Evolutionary conservation across 148 eudicot genomes (phyloP), one percentile per base, ranked within the genome.

Genomic region (Simmondsia chinensis): DNA sequence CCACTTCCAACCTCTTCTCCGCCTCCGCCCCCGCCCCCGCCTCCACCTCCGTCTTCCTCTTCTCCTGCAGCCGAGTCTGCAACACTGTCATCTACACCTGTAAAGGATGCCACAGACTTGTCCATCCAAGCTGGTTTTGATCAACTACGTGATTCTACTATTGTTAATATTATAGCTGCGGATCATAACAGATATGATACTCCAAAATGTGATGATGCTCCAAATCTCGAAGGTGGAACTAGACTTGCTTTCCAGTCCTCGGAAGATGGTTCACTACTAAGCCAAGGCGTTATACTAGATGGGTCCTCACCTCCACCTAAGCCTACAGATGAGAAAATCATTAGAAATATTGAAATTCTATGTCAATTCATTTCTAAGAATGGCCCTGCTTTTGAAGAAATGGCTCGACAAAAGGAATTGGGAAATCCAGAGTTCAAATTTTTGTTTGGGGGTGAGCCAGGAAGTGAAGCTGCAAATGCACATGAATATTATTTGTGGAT

Each of bases 381-480:
- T 71, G 88, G 79, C 43, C 70, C 59, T 43, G 63, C 57, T 46
- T 78, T 74, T 49, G 85, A 72, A 71, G 58, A 60, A 25, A 73
- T 64, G 63, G 57, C 66, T 43, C 46, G 75, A 56, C 57, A 70
- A 40, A 80, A 70, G 17, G 80, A 80, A 65, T 45, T 41, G 40
- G 77, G 65, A 30, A 80, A 80, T 55, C 74, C 71, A 3, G 66
- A 73, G 52, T 76, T 76, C 42, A 23, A 61, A 36, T 80, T 80
- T 76, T 56, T 80, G 54, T 72, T 76, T 67, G 77, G 77, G 25
- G 88, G 88, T 13, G 77, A 73, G 24, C 70, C 67, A n/a, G 88
- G 81, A 50, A 77, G 78, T 57, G 71, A 74, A 69, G 78, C 80
- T 49, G 70, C 77, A 18, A 48, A 63, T 53, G 70, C 76, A 7